phyloP scores from a whole-genome alignment of 768 basidiomycete genomes.

The Agrocybe pediades region DNA sequence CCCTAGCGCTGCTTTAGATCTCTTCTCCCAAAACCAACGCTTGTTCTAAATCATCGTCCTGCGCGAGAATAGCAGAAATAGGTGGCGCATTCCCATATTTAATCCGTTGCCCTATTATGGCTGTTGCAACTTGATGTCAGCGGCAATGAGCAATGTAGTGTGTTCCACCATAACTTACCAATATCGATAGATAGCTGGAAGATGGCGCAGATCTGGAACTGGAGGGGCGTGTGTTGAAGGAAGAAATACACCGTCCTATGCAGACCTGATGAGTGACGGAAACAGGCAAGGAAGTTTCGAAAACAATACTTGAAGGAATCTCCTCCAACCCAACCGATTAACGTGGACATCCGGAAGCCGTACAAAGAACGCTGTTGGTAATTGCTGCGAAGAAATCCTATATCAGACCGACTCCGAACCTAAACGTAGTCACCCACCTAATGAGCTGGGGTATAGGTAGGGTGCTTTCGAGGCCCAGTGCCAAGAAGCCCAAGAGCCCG shows the following conservation, averaged over 20 bases:
- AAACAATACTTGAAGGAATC: slow-evolving; percentile 75
- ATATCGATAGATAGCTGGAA: slow-evolving; percentile 82
- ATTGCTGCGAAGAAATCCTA: slow-evolving; percentile 56
- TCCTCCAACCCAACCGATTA: slow-evolving; percentile 83
- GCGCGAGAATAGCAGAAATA: slow-evolving; percentile 45
- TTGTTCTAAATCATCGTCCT: slow-evolving; percentile 76
- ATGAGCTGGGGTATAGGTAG: slow-evolving; percentile 85
- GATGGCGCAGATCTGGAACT: slow-evolving; percentile 81
- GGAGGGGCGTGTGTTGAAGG: slow-evolving; percentile 66
- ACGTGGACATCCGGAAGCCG: slow-evolving; percentile 81
- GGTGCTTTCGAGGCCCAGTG: slow-evolving; percentile 82
- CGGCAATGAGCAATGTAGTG: neutral
- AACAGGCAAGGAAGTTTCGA: neutral
- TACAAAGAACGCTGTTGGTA: slow-evolving; percentile 78
- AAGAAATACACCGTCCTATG: slow-evolving; percentile 81
- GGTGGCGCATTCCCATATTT: slow-evolving; percentile 74
- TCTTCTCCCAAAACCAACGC: slow-evolving; percentile 69
- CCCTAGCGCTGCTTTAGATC: slow-evolving; percentile 2
- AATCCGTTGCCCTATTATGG: slow-evolving; percentile 73
- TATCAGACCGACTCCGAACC: slow-evolving; percentile 4
- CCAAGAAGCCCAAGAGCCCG: slow-evolving; percentile 68
- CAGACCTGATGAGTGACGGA: neutral
- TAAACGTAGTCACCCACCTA: slow-evolving; percentile 46
- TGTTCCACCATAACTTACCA: slow-evolving; percentile 61
- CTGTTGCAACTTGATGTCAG: slow-evolving; percentile 29